Evolutionary conservation across 257 asterid species (phyloP).

Genomic region (Misopates orontium): DNA sequence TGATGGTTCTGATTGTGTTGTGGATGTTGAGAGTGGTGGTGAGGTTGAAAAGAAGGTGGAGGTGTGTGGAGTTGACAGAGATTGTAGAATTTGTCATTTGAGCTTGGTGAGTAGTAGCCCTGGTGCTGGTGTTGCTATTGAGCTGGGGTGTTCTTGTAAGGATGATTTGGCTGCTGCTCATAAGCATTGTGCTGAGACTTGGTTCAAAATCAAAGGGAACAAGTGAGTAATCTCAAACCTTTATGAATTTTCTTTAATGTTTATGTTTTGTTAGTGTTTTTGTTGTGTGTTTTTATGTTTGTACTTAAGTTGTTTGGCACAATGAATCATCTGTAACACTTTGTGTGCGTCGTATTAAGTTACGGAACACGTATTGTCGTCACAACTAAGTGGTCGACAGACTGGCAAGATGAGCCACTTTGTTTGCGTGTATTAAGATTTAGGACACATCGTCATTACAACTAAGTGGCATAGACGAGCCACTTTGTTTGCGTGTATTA

Average conservation of each 20-base stretch:
- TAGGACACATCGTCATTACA: too few species aligned
- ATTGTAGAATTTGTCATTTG: slow-evolving; percentile 87
- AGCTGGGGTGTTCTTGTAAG: slow-evolving; percentile 85
- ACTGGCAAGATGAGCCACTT: too few species aligned
- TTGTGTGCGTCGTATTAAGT: too few species aligned
- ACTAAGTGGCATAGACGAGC: too few species aligned
- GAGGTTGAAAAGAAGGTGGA: slow-evolving; percentile 40
- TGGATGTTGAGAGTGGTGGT: slow-evolving; percentile 48
- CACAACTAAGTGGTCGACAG: too few species aligned
- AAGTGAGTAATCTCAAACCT: slow-evolving; percentile 46
- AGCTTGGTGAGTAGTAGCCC: slow-evolving; percentile 62
- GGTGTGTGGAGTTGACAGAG: slow-evolving; percentile 46
- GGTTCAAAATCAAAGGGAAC: slow-evolving; percentile 96
- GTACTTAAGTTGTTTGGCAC: too few species aligned
- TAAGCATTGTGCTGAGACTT: slow-evolving; percentile 84
- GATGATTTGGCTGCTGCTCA: slow-evolving; percentile 89
- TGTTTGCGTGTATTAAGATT: too few species aligned
- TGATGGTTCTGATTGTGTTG: slow-evolving; percentile 43
- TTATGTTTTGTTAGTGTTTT: background rate
- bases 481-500: too few species aligned
- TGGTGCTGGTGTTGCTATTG: slow-evolving; percentile 65
- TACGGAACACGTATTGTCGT: too few species aligned
- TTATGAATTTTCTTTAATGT: background rate
- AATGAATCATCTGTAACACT: too few species aligned
- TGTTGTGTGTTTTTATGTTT: too few species aligned